Percentiles rank a stretch among this genome's conserved stretches.
phyloP scores from a whole-genome alignment of 1,139 yeast species.

The Suhomyces panamericanus region DNA sequence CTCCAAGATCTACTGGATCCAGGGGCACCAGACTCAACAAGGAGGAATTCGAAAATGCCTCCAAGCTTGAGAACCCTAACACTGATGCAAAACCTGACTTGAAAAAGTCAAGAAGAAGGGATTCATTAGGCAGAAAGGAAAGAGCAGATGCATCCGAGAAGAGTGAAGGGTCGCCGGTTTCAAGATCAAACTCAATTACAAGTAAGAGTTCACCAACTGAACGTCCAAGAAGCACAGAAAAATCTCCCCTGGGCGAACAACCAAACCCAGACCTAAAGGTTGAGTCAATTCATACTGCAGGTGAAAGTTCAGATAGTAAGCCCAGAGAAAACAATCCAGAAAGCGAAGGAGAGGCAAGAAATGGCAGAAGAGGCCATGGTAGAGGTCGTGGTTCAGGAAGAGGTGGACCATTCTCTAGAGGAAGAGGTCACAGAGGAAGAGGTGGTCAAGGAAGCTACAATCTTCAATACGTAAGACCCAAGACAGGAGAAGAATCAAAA shows the following conservation, averaged over 20 bases:
- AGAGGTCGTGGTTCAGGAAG: conserved; percentile 23
- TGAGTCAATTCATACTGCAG: not conserved
- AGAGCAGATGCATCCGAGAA: not conserved
- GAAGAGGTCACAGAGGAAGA: conserved; percentile 16
- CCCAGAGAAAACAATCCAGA: conserved; percentile 6
- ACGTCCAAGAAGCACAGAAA: not conserved
- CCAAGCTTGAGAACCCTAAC: not conserved
- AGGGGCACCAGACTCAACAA: not conserved
- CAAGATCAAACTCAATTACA: not conserved
- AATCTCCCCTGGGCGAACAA: not conserved
- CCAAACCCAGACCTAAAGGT: not conserved
- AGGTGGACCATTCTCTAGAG: conserved; percentile 10
- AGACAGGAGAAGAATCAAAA: conserved; percentile 13
- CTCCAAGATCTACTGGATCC: conserved; percentile 1
- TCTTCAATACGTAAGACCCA: conserved; percentile 31
- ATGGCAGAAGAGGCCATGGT: conserved; percentile 17
- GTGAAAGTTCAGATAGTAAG: not conserved
- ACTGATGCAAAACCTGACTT: not conserved
- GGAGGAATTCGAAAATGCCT: not conserved
- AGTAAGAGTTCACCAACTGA: not conserved
- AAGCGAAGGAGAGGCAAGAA: conserved; percentile 1
- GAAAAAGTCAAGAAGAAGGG: not conserved
- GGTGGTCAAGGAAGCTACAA: conserved; percentile 18
- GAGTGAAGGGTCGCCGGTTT: not conserved
- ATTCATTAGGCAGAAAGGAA: conserved; percentile 11